phyloP scores from a whole-genome alignment of 352 stramenopile species.

The Hyaloperonospora arabidopsidis region DNA sequence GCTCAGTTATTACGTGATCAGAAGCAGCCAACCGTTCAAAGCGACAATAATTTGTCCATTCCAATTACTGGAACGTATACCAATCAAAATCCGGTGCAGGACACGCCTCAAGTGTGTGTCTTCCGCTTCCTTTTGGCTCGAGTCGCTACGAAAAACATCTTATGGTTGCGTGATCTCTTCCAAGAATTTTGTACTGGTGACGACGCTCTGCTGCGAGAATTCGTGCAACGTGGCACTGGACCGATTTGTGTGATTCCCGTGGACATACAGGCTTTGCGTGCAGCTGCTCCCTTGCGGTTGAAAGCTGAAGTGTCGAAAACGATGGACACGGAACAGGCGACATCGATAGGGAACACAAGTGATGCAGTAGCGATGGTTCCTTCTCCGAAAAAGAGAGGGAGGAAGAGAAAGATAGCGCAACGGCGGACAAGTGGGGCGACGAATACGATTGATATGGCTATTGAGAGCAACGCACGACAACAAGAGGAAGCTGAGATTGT shows the following conservation, averaged over 20 bases:
- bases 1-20: constrained; percentile 13
- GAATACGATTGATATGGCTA: not conserved
- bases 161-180: constrained; percentile 28
- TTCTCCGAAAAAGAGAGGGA: constrained; percentile 4
- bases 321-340: not conserved
- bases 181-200: constrained; percentile 25
- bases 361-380: not conserved
- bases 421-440: not conserved
- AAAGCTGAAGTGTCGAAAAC: too few species aligned
- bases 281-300: too few species aligned
- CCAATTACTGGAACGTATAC: not conserved
- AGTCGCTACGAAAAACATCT: constrained; percentile 35
- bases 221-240: constrained; percentile 15
- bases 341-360: too few species aligned
- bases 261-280: constrained; percentile 12
- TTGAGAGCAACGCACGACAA: not conserved
- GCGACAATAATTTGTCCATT: not conserved
- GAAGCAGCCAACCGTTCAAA: not conserved
- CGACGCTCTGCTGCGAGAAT: constrained; percentile 18
- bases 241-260: constrained; percentile 29
- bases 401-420: not conserved
- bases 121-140: constrained; percentile 22
- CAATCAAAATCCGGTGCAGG: too few species aligned
- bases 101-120: constrained; percentile 3
- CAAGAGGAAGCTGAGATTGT: not conserved